These are phyloP conservation scores for Claviceps fusiformis DNA, from an alignment of 2,329 filamentous ascomycete genomes.

Conservation along the genomic window DNA sequence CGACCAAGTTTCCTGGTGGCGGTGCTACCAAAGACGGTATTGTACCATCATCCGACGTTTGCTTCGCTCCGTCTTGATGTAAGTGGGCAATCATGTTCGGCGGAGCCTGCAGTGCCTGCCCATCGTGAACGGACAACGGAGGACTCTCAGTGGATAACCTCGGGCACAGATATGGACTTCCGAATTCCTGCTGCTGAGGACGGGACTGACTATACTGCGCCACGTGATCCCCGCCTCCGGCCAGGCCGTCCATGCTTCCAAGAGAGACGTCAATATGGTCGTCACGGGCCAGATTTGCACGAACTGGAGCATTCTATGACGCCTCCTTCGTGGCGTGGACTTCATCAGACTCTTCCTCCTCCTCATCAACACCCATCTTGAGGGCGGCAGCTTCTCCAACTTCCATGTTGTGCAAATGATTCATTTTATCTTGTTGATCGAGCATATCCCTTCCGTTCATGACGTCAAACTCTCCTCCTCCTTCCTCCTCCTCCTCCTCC, in stretches of 20 bases:
- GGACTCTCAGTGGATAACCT: background rate
- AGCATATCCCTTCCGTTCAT: slow-evolving; percentile 29
- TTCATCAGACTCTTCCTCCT: slow-evolving; percentile 23
- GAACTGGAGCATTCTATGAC: slow-evolving; percentile 18
- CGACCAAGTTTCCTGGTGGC: too few species aligned
- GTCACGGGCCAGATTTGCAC: background rate
- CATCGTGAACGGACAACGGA: too few species aligned
- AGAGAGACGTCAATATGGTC: background rate
- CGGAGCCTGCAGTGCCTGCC: too few species aligned
- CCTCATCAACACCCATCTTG: slow-evolving; percentile 24
- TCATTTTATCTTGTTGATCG: slow-evolving; percentile 32
- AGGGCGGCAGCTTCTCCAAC: slow-evolving; percentile 43
- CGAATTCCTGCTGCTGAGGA: background rate
- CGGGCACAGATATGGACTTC: background rate
- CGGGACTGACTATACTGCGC: background rate
- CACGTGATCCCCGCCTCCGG: background rate
- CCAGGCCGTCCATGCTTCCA: background rate
- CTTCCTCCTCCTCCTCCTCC: slow-evolving; percentile 22
- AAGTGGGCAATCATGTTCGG: background rate
- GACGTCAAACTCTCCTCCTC: slow-evolving; percentile 31
- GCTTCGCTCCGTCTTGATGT: background rate
- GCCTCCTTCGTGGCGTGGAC: slow-evolving; percentile 13
- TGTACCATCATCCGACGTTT: background rate
- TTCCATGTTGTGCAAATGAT: slow-evolving; percentile 46
- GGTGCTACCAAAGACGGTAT: background rate